These are phyloP conservation scores for Serpula lacrymans DNA, from an alignment of 768 basidiomycete species.

Conservation along the genomic window DNA sequence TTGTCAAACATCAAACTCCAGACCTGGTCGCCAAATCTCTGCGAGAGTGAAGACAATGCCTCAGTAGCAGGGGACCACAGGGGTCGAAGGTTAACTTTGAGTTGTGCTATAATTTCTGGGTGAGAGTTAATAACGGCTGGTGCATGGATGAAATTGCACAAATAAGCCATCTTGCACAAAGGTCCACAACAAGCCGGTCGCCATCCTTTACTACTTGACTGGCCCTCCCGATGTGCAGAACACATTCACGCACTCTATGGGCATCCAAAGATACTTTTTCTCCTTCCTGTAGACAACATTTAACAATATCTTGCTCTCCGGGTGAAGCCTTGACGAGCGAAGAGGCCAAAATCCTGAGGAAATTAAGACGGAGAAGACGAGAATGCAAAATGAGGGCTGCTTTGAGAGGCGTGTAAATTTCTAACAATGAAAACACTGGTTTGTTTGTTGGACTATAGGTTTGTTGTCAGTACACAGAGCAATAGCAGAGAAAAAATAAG, in stretches of 20 bases:
- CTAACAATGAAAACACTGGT: conserved; percentile 36
- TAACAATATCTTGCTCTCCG: conserved; percentile 50
- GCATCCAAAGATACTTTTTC: conserved; percentile 80
- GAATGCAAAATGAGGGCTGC: conserved; percentile 70
- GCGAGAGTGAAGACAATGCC: conserved; percentile 52
- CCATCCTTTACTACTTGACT: conserved; percentile 56
- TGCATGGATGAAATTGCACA: conserved; percentile 34
- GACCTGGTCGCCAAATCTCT: conserved; percentile 61
- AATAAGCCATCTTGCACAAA: conserved; percentile 70
- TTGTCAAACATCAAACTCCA: conserved; percentile 73
- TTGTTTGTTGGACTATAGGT: conserved; percentile 17
- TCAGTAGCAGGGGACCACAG: conserved; percentile 81
- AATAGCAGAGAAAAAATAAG: conserved; percentile 8
- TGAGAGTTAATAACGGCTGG: neutral
- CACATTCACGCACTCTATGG: conserved; percentile 80
- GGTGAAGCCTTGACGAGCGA: conserved; percentile 41
- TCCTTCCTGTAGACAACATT: conserved; percentile 69
- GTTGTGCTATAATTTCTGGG: conserved; percentile 58
- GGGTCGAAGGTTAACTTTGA: conserved; percentile 92
- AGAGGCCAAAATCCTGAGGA: conserved; percentile 62
- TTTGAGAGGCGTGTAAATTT: conserved; percentile 51
- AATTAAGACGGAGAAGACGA: conserved; percentile 55
- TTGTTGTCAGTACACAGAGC: conserved; percentile 2
- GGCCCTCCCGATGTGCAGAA: conserved; percentile 72
- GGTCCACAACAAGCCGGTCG: conserved; percentile 50